Conservation (phyloP, 768 basidiomycete genomes). For the Paxillus involutus region DNA sequence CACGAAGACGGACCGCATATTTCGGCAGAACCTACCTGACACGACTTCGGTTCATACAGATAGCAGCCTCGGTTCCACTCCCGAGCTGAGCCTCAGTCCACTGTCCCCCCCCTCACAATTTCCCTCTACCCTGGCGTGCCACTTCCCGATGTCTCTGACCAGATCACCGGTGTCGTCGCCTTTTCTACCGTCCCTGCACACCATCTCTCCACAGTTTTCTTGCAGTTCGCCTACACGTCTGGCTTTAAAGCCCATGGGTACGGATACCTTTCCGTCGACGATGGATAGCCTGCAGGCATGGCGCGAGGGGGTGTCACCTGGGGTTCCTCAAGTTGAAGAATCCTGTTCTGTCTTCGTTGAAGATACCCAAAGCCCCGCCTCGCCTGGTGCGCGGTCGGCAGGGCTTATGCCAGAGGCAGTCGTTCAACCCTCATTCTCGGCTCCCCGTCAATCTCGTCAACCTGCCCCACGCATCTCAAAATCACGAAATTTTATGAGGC, state of each 20-base stretch:
- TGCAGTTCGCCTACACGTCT: constrained; percentile 14
- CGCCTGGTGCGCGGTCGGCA: not conserved
- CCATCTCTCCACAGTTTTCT: constrained; percentile 14
- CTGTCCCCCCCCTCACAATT: constrained; percentile 19
- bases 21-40: constrained; percentile 21
- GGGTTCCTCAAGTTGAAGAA: constrained; percentile 17
- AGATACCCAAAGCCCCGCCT: not conserved
- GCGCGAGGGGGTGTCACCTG: constrained; percentile 23
- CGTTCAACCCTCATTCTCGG: constrained; percentile 3
- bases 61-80: constrained; percentile 24
- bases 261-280: constrained; percentile 32
- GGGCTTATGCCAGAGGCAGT: constrained; percentile 9
- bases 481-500: constrained; percentile 22
- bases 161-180: constrained; percentile 18
- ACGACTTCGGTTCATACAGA: constrained; percentile 13
- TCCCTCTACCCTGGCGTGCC: constrained; percentile 13
- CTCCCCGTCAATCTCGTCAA: constrained; percentile 1
- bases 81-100: constrained; percentile 21
- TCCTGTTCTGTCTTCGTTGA: constrained; percentile 14
- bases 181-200: constrained; percentile 7
- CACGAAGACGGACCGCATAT: constrained; percentile 32
- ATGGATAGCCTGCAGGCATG: constrained; percentile 28
- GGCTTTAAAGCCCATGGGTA: constrained; percentile 25
- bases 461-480: constrained; percentile 5
- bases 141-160: constrained; percentile 10